Percentiles rank a stretch among this genome's conserved stretches.
Conservation (phyloP, 1,284 basidiomycete species). For the Pterulicium gracile region DNA sequence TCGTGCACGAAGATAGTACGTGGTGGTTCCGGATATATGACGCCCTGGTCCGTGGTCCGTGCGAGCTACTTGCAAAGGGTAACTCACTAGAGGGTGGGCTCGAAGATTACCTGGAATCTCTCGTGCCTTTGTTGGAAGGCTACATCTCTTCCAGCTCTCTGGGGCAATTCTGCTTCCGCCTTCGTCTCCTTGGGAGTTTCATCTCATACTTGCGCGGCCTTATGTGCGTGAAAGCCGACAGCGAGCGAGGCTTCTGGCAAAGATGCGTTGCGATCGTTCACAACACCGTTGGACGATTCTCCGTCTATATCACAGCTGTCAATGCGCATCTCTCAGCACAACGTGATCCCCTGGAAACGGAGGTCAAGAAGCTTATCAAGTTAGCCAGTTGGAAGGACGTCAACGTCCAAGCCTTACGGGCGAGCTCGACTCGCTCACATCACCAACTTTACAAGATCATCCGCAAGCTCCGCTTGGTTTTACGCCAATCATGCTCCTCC, state of each 20-base stretch:
- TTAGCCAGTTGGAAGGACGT: slow-evolving; percentile 98
- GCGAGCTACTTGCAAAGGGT: slow-evolving; percentile 34
- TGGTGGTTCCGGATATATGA: slow-evolving; percentile 97
- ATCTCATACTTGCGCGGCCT: slow-evolving; percentile 34
- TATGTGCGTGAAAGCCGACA: slow-evolving; percentile 15
- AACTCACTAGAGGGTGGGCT: slow-evolving; percentile 15
- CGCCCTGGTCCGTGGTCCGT: slow-evolving; percentile 55
- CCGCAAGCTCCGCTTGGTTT: slow-evolving; percentile 84
- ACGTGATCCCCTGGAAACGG: slow-evolving; percentile 63
- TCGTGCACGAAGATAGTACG: slow-evolving; percentile 53
- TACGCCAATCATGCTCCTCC: slow-evolving; percentile 61
- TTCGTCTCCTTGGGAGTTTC: slow-evolving; percentile 68
- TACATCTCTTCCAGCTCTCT: slow-evolving; percentile 74
- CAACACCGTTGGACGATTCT: slow-evolving; percentile 59
- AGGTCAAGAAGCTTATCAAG: slow-evolving; percentile 82
- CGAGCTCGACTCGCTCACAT: slow-evolving; percentile 88
- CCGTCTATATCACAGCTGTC: slow-evolving; percentile 48
- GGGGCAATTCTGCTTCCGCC: slow-evolving; percentile 72
- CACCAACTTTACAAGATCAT: slow-evolving; percentile 87
- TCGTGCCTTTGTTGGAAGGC: slow-evolving; percentile 75
- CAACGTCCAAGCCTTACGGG: slow-evolving; percentile 90
- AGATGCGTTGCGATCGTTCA: slow-evolving; percentile 55
- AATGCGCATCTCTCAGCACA: slow-evolving; percentile 44
- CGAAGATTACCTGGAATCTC: slow-evolving; percentile 46
- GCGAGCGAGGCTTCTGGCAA: slow-evolving; percentile 22